Evolutionary conservation across 192 early-diverging fungal genomes (phyloP).

Genomic region (Coemansia sp.): DNA sequence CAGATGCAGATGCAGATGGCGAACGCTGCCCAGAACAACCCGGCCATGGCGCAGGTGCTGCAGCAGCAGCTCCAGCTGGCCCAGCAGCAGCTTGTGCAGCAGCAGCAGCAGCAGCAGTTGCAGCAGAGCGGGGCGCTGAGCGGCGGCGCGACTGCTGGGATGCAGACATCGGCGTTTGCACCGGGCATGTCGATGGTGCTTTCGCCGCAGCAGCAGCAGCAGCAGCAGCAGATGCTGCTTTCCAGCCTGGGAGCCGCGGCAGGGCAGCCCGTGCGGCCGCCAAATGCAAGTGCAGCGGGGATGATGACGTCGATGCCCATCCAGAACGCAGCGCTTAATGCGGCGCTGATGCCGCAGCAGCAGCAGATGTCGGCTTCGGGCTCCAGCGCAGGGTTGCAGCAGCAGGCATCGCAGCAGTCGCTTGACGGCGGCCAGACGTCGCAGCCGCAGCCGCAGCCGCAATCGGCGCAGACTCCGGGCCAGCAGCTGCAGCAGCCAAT

Average conservation of each 20-base stretch:
- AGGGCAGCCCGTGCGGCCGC: not conserved
- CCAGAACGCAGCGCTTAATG: not conserved
- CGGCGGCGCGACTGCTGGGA: conserved; percentile 1
- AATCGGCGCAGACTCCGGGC: not conserved
- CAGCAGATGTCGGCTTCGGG: conserved; percentile 1
- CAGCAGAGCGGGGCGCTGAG: conserved; percentile 1
- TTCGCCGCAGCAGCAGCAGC: conserved; percentile 21
- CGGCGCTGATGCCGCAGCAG: not conserved
- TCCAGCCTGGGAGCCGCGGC: not conserved
- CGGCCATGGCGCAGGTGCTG: conserved; percentile 12
- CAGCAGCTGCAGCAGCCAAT: not conserved
- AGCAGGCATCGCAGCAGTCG: conserved; percentile 3
- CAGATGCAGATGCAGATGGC: conserved; percentile 25
- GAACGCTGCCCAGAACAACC: conserved; percentile 7
- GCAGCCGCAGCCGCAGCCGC: not conserved
- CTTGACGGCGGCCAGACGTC: not conserved
- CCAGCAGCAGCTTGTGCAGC: conserved; percentile 16
- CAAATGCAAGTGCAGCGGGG: not conserved
- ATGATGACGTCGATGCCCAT: conserved; percentile 4
- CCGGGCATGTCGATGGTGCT: conserved; percentile 6
- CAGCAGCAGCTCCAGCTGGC: conserved; percentile 27
- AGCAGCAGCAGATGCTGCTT: conserved; percentile 10
- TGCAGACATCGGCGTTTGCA: conserved; percentile 19
- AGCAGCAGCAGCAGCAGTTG: conserved; percentile 17
- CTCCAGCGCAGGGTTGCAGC: not conserved